Conservation (phyloP, 163 green algal species). For the Scenedesmus sp. region DNA sequence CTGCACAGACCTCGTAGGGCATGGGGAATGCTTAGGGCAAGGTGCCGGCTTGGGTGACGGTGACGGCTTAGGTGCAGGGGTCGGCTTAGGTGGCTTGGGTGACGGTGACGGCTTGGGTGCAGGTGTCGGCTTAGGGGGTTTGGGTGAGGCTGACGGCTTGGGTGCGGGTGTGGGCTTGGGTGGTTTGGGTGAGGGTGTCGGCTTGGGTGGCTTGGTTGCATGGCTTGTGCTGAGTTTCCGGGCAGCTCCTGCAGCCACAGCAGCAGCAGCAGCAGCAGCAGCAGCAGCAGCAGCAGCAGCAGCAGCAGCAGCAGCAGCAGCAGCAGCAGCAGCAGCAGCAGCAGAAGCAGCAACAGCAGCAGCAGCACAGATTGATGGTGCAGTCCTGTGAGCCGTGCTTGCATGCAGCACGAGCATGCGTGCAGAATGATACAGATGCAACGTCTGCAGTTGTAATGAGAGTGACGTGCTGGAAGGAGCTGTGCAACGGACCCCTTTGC, state of each 20-base stretch:
- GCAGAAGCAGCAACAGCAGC: neutral
- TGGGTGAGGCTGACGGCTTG: too few relatives aligned
- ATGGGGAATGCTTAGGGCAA: too few relatives aligned
- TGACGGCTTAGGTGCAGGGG: too few relatives aligned
- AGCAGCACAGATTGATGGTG: neutral
- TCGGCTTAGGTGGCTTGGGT: too few relatives aligned
- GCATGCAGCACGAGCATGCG: neutral
- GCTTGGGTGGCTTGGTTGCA: too few relatives aligned
- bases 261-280: neutral
- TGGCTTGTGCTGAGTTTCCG: neutral
- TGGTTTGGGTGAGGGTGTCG: too few relatives aligned
- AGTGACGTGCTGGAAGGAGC: neutral
- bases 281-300: neutral
- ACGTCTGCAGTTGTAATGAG: neutral
- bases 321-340: neutral
- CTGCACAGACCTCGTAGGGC: too few relatives aligned
- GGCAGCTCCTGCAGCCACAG: neutral
- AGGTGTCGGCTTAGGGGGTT: too few relatives aligned
- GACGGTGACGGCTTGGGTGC: too few relatives aligned
- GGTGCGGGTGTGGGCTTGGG: too few relatives aligned
- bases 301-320: neutral
- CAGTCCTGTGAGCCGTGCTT: neutral
- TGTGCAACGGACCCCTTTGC: neutral
- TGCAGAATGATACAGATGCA: neutral
- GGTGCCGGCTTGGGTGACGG: too few relatives aligned